Conservation (phyloP, 2,329 filamentous ascomycete genomes). For the Leptographium lundbergii region DNA sequence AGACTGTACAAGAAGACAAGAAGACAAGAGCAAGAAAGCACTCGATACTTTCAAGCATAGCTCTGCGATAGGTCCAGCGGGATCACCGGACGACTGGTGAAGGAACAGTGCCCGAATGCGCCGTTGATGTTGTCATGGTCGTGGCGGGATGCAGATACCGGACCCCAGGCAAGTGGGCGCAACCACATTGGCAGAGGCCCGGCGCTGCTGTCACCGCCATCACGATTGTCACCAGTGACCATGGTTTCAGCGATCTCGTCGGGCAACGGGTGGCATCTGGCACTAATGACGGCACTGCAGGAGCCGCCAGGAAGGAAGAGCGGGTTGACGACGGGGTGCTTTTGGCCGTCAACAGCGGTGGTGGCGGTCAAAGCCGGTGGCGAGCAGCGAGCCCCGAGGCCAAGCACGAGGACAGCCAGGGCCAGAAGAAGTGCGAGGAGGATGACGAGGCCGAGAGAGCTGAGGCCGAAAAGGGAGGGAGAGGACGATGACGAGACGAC, state of each 20-base stretch:
- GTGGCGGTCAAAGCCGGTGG: conserved; percentile 17
- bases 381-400: conserved; percentile 27
- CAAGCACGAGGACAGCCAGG: conserved; percentile 22
- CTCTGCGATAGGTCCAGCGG: conserved; percentile 22
- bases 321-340: conserved; percentile 27
- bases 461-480: conserved; percentile 30
- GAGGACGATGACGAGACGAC: conserved; percentile 25
- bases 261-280: conserved; percentile 30
- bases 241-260: conserved; percentile 13
- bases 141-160: conserved; percentile 21
- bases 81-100: conserved; percentile 24
- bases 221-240: not conserved
- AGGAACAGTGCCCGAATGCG: conserved; percentile 29
- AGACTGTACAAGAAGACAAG: not conserved
- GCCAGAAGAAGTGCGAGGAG: conserved; percentile 27
- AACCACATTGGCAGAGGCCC: conserved; percentile 19
- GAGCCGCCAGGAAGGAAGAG: conserved; percentile 32
- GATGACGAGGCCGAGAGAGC: conserved; percentile 27
- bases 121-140: conserved; percentile 9
- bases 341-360: no score
- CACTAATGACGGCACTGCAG: conserved; percentile 39
- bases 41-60: conserved; percentile 21
- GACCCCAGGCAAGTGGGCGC: conserved; percentile 31
- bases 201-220: conserved; percentile 12
- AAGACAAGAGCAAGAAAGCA: not conserved